Evolutionary conservation across 345 rosid species (phyloP), one percentile per base, ranked within the genome.

Genomic region (Turnera subulata): DNA sequence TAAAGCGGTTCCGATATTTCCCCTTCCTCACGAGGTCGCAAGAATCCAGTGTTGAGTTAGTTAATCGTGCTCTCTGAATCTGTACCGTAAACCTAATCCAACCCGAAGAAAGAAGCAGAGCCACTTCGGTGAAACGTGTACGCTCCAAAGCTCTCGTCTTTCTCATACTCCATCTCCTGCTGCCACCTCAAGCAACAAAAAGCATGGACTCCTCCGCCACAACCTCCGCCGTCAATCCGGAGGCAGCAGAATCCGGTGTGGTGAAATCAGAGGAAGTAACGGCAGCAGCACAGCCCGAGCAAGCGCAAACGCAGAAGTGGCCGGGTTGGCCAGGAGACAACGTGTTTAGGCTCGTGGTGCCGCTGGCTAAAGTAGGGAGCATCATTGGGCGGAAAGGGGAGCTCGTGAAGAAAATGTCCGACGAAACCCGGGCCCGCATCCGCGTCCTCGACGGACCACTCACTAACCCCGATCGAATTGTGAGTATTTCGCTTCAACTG

Each of bases 251-350:
- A 15, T 1, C 20, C 6, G 22, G n/a, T 17, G 40, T 14, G 33
- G 39, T 9, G 39, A 17, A 29, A 26, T 29, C 39, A 6, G 32
- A 32, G 16, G 19, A 32, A 16, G 37, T 17, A 51, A 22, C 6
- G 1, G 10, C 42, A 17, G n/a, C 40, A n/a, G 52, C n/a, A 33
- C 20, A 32, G 18, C 20, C 14, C 9, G 35, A 8, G 11, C 40
- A 58, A 45, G 18, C 42, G 1, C 52, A 58, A 19, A 26, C 62
- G 15, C 43, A 45, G 1, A 64, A 58, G 67, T 88, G 96, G 98
- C 93, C 89, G 11, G 90, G 96, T 21, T 91, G 96, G 96, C 96
- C 96, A 0, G 96, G 98, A 0, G 70, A 82, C 72, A 82, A 86
- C 76, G 89, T 88, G 18, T 92, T 81, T 66, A 80, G 96, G 65